A percentile compares a stretch with the other conserved stretches of the same genome.
phyloP scores from a whole-genome alignment of 192 early-diverging fungal species.

The Podochytrium sp. region DNA sequence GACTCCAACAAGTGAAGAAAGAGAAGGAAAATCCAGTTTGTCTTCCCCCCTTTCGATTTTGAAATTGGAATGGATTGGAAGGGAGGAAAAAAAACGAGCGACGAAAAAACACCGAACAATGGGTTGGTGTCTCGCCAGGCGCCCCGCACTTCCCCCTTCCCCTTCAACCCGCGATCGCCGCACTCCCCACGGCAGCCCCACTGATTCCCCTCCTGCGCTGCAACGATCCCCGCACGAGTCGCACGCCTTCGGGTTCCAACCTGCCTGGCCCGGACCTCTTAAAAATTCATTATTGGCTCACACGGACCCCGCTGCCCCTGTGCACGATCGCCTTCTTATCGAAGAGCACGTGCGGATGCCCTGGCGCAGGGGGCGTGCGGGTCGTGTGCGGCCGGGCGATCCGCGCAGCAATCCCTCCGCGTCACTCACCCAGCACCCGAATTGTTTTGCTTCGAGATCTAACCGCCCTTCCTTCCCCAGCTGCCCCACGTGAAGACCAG shows the following conservation, averaged over 20 bases:
- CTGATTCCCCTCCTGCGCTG: too few relatives aligned
- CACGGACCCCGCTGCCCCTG: neutral
- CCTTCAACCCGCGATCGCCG: neutral
- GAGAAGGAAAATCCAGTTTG: too few relatives aligned
- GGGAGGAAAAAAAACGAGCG: neutral
- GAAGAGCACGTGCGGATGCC: neutral
- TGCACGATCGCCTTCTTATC: neutral
- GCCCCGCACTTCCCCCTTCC: neutral
- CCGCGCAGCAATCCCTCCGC: too few relatives aligned
- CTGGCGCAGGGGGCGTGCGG: too few relatives aligned
- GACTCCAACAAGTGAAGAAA: conserved; percentile 20
- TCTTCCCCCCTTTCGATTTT: neutral
- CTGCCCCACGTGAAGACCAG: conserved; percentile 65
- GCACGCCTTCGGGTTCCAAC: neutral
- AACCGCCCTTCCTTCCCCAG: neutral
- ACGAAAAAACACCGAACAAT: conserved; percentile 16
- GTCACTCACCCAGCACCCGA: neutral
- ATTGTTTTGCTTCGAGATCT: neutral
- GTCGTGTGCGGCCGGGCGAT: too few relatives aligned
- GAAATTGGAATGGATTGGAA: neutral
- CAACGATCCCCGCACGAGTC: too few relatives aligned
- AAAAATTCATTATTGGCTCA: conserved; percentile 3
- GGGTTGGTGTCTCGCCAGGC: conserved; percentile 14
- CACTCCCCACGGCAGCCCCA: too few relatives aligned
- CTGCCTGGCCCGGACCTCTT: neutral